Conservation (phyloP, 2,329 filamentous ascomycete species). For the Neurospora sp. region DNA sequence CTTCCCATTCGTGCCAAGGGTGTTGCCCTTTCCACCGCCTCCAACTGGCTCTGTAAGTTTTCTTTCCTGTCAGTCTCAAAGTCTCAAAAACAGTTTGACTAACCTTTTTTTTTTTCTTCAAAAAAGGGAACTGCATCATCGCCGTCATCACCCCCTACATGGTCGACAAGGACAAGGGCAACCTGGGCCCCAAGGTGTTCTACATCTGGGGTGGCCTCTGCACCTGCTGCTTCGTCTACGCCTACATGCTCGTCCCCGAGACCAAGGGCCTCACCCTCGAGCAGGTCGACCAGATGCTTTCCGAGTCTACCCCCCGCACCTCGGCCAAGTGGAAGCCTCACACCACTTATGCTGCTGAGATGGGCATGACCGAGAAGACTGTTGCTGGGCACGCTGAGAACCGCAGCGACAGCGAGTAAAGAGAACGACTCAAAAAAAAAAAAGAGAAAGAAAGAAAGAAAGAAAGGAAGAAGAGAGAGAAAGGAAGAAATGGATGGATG, state of each 20-base stretch:
- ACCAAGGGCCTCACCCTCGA: conserved; percentile 76
- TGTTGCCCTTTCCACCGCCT: conserved; percentile 56
- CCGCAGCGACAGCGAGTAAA: not conserved
- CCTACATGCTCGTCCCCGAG: conserved; percentile 69
- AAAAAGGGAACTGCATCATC: conserved; percentile 58
- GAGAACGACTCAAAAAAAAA: not conserved
- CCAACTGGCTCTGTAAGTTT: conserved; percentile 38
- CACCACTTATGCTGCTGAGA: conserved; percentile 12
- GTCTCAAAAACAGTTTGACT: not conserved
- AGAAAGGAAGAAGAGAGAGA: not conserved
- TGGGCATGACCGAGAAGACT: conserved; percentile 4
- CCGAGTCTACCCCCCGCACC: conserved; percentile 51
- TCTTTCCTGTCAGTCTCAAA: not conserved
- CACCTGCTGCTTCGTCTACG: conserved; percentile 57
- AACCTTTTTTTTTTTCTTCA: conserved; percentile 35
- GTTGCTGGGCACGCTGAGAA: not conserved
- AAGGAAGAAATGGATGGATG: not conserved
- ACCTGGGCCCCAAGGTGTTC: conserved; percentile 63
- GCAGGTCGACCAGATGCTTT: conserved; percentile 70
- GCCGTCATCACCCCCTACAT: conserved; percentile 71
- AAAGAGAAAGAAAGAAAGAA: not conserved
- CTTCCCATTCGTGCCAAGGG: conserved; percentile 60
- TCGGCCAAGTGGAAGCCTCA: conserved; percentile 39
- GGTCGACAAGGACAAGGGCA: conserved; percentile 58
- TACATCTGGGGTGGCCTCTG: conserved; percentile 65